Percentiles rank a stretch among this genome's conserved stretches.
Conservation (phyloP, 2,329 filamentous ascomycete genomes). For the Tympanopsis confertula region DNA sequence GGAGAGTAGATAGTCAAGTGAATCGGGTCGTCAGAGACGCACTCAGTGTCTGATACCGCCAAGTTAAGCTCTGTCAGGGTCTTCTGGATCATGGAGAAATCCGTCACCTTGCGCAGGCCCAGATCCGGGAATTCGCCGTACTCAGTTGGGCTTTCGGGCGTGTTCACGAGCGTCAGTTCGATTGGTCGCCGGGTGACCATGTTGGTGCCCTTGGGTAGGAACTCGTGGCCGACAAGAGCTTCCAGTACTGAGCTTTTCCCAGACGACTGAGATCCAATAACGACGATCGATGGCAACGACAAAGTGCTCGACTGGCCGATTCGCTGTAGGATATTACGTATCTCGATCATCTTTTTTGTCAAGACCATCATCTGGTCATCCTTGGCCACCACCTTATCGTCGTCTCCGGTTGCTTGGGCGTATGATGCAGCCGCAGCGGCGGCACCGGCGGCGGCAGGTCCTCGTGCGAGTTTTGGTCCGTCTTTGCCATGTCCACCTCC, state of each 20-base stretch:
- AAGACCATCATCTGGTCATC: slow-evolving; percentile 99
- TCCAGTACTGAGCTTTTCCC: slow-evolving; percentile 96
- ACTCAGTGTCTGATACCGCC: slow-evolving; percentile 80
- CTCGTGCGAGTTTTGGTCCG: slow-evolving; percentile 46
- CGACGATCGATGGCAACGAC: slow-evolving; percentile 91
- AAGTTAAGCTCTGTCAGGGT: slow-evolving; percentile 91
- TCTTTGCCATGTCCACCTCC: slow-evolving; percentile 26
- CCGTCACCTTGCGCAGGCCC: slow-evolving; percentile 79
- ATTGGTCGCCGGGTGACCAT: slow-evolving; percentile 97
- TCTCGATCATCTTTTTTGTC: slow-evolving; percentile 99
- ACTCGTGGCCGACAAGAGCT: slow-evolving; percentile 94
- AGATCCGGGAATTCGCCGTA: slow-evolving; percentile 95
- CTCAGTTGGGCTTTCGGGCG: slow-evolving; percentile 72
- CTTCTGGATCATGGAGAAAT: slow-evolving; percentile 84
- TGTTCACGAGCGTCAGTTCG: slow-evolving; percentile 91
- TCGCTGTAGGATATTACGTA: slow-evolving; percentile 77
- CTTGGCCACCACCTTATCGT: slow-evolving; percentile 59
- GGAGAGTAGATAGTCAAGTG: slow-evolving; percentile 92
- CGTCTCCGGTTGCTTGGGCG: slow-evolving; percentile 56
- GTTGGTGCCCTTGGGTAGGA: slow-evolving; percentile 88
- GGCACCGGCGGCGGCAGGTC: slow-evolving; percentile 46
- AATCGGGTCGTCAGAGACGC: slow-evolving; percentile 93
- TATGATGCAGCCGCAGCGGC: slow-evolving; percentile 69
- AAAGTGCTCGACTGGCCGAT: slow-evolving; percentile 85
- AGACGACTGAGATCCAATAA: slow-evolving; percentile 95